Conservation (phyloP, 2,329 filamentous ascomycete genomes). For the Rhinocladiella similis region DNA sequence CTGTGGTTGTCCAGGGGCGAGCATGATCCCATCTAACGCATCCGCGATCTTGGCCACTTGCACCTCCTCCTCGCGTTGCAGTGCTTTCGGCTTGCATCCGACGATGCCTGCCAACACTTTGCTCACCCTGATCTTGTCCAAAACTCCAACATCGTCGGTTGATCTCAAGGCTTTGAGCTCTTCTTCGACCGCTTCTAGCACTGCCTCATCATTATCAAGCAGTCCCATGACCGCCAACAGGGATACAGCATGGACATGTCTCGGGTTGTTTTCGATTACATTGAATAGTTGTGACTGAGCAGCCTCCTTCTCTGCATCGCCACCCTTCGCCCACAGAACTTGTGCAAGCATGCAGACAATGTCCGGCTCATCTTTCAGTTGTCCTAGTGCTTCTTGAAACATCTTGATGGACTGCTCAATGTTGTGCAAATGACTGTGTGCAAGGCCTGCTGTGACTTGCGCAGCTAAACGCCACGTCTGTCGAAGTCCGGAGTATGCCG, state of each 20-base stretch:
- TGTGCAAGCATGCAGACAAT: slow-evolving; percentile 85
- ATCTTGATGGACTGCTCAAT: slow-evolving; percentile 71
- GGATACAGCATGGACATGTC: slow-evolving; percentile 76
- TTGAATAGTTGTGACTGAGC: slow-evolving; percentile 79
- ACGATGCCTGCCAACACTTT: slow-evolving; percentile 76
- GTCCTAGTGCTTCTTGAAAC: slow-evolving; percentile 77
- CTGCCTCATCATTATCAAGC: slow-evolving; percentile 76
- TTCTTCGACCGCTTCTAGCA: slow-evolving; percentile 74
- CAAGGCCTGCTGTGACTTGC: slow-evolving; percentile 80
- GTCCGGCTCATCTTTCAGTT: slow-evolving; percentile 70
- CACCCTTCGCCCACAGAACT: slow-evolving; percentile 88
- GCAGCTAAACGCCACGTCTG: slow-evolving; percentile 76
- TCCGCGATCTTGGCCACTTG: slow-evolving; percentile 58
- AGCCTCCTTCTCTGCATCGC: slow-evolving; percentile 69
- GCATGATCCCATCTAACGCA: slow-evolving; percentile 74
- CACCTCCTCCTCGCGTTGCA: slow-evolving; percentile 39
- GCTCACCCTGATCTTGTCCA: slow-evolving; percentile 69
- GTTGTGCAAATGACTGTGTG: slow-evolving; percentile 69
- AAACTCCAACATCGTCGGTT: slow-evolving; percentile 60
- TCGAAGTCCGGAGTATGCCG: slow-evolving; percentile 62
- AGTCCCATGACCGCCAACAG: slow-evolving; percentile 82
- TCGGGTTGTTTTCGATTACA: slow-evolving; percentile 70
- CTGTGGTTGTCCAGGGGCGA: slow-evolving; percentile 74
- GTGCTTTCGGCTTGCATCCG: slow-evolving; percentile 52
- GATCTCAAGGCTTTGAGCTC: slow-evolving; percentile 75